phyloP scores from a whole-genome alignment of 805 yeast genomes.

The Zygoascus flipseniorum region DNA sequence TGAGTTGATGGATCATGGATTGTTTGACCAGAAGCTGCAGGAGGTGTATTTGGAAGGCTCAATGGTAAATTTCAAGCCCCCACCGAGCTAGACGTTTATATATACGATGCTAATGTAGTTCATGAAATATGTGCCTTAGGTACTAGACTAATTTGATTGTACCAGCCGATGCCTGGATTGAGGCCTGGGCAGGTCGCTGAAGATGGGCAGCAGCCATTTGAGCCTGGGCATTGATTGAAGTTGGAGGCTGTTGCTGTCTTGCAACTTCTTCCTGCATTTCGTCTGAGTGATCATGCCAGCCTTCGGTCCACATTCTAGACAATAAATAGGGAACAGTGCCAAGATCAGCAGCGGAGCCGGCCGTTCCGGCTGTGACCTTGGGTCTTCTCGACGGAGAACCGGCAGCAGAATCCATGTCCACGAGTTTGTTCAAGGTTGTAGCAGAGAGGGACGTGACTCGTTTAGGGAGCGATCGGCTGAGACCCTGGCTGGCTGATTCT shows the following conservation, averaged over 20 bases:
- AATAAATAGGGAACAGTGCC: constrained; percentile 12
- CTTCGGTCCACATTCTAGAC: constrained; percentile 19
- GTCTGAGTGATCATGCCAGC: constrained; percentile 16
- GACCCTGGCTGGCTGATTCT: constrained; percentile 2
- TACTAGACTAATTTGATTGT: not conserved
- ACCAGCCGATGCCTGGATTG: not conserved
- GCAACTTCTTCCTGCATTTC: not conserved
- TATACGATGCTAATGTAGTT: not conserved
- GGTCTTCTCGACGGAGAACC: not conserved
- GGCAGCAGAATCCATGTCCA: not conserved
- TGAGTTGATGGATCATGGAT: constrained; percentile 49
- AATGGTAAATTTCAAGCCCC: constrained; percentile 29
- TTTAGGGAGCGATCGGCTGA: constrained; percentile 12
- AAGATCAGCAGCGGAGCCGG: constrained; percentile 7
- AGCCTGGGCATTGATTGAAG: constrained; percentile 12
- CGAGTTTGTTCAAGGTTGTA: constrained; percentile 7
- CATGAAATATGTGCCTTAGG: not conserved
- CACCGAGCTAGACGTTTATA: constrained; percentile 9
- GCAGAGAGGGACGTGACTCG: constrained; percentile 15
- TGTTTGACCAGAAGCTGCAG: constrained; percentile 53
- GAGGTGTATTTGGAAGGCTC: constrained; percentile 48
- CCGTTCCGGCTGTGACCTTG: not conserved
- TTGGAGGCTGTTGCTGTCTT: not conserved
- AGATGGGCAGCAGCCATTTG: constrained; percentile 13
- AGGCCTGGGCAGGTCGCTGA: constrained; percentile 1